Percentiles rank a stretch among this genome's conserved stretches.
These are phyloP conservation scores for Lepidium africanum DNA, from an alignment of 345 rosid genomes.

Conservation along the genomic window DNA sequence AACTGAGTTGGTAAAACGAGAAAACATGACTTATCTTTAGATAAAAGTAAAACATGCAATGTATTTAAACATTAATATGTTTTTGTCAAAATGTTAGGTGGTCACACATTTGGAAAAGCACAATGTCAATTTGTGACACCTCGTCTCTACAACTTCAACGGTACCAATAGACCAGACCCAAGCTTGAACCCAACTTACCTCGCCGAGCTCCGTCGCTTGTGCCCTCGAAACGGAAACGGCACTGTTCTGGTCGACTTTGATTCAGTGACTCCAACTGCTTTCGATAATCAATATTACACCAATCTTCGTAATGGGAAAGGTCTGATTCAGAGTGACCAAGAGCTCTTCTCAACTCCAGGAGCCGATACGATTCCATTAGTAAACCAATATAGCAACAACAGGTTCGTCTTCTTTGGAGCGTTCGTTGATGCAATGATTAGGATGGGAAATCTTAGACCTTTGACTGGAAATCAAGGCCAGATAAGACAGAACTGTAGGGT, in stretches of 20 bases:
- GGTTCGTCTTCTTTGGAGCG: slow-evolving; percentile 34
- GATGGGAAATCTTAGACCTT: slow-evolving; percentile 43
- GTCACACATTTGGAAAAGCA: slow-evolving; percentile 63
- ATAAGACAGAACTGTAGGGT: slow-evolving; percentile 39
- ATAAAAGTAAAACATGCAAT: not conserved
- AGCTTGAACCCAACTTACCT: slow-evolving; percentile 34
- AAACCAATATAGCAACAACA: slow-evolving; percentile 14
- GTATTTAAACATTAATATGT: not conserved
- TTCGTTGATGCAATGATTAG: slow-evolving; percentile 42
- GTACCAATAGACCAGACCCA: slow-evolving; percentile 41
- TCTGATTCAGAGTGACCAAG: slow-evolving; percentile 28
- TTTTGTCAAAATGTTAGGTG: slow-evolving; percentile 36
- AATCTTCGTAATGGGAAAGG: slow-evolving; percentile 34
- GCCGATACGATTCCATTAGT: slow-evolving; percentile 24
- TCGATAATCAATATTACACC: slow-evolving; percentile 42
- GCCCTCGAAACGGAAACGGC: slow-evolving; percentile 47
- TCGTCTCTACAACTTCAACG: slow-evolving; percentile 45
- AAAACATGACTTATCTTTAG: not conserved
- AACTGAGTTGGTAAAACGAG: not conserved
- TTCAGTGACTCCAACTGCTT: slow-evolving; percentile 33
- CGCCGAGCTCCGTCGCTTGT: slow-evolving; percentile 25
- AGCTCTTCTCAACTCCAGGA: slow-evolving; percentile 23
- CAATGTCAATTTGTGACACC: slow-evolving; percentile 30
- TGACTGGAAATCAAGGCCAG: slow-evolving; percentile 39
- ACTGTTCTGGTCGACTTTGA: slow-evolving; percentile 41